Base-by-base conservation (phyloP, 2,329 filamentous ascomycete genomes). In the Bretziella fagacearum region DNA sequence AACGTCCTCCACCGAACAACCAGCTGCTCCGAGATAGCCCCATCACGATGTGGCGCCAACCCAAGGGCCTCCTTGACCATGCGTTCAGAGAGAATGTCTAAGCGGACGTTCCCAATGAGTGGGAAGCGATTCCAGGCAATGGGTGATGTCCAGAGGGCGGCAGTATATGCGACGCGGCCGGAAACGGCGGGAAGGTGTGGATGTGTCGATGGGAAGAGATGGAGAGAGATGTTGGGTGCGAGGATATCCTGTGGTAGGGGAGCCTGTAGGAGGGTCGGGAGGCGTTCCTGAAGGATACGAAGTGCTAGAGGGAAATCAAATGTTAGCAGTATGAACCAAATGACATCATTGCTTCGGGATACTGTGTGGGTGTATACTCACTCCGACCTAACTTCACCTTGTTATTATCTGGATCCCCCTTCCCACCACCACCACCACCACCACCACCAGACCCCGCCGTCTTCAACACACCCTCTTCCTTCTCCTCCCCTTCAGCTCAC, bases 121-220 rank as follows among this genome's bases (percentile, higher is more conserved):
- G 91, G 91, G 1, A 98, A 73, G 23, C 84, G 77, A 57, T 93
- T 93, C 91, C 91, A 98, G 25, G 87, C 89, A 44, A 98, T 81
- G 0, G 91, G 91, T 0, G 87, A 86, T 0, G 91, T 95, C 87
- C 87, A 96, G 30, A 98, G 69, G 2, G 91, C 91, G 15, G 91
- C 89, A 29, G 82, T 82, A 61, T 98, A 98, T 41, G 85, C 81
- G 29, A 95, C 81, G 40, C 83, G 77, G 45, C 91, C 91, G 23
- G 84, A 84, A 33, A 96, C 91, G n/a, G 78, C 82, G 27, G 91
- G 91, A 2, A 98, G 82, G 60, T 89, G 81, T 2, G 83, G 84
- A 57, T 93, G 84, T 0, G 84, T 91, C 23, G 77, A 75, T 30
- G 78, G 78, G 60, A 82, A 82, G 53, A 82, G 73, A 59, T 79